Evolutionary conservation across 176 grass and related monocot genomes (phyloP).

Genomic region (Olyra latifolia): DNA sequence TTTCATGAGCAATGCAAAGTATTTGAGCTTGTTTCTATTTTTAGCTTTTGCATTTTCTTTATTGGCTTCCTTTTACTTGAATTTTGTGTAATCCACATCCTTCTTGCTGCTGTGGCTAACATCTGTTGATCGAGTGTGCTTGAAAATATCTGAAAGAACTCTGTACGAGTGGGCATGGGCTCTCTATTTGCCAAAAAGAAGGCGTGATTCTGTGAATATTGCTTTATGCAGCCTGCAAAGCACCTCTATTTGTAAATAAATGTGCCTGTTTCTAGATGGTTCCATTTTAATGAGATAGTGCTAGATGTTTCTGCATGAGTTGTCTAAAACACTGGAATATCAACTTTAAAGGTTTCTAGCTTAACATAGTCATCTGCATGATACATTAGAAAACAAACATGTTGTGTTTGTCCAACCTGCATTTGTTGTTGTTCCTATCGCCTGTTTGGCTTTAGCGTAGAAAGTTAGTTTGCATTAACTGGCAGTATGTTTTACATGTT

Average conservation of each 20-base stretch:
- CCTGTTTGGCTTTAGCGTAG: conserved; percentile 17
- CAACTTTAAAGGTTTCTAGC: conserved; percentile 10
- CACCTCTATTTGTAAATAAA: background rate
- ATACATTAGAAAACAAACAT: background rate
- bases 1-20: background rate
- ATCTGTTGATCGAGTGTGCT: conserved; percentile 4
- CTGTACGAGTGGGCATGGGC: background rate
- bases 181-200: conserved; percentile 5
- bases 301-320: background rate
- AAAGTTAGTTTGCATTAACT: background rate
- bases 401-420: background rate
- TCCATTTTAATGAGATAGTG: conserved; percentile 3
- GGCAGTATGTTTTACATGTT: background rate
- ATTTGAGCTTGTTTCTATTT: background rate
- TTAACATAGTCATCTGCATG: background rate
- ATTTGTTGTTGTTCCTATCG: conserved; percentile 10
- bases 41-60: conserved; percentile 4
- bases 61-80: background rate
- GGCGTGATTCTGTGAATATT: background rate
- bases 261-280: background rate
- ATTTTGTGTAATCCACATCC: background rate
- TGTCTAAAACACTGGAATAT: conserved; percentile 8
- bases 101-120: background rate
- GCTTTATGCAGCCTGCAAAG: conserved; percentile 5
- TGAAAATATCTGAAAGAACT: background rate